Evolutionary conservation across 1,284 basidiomycete species (phyloP).

Genomic region (Trametes sp.): DNA sequence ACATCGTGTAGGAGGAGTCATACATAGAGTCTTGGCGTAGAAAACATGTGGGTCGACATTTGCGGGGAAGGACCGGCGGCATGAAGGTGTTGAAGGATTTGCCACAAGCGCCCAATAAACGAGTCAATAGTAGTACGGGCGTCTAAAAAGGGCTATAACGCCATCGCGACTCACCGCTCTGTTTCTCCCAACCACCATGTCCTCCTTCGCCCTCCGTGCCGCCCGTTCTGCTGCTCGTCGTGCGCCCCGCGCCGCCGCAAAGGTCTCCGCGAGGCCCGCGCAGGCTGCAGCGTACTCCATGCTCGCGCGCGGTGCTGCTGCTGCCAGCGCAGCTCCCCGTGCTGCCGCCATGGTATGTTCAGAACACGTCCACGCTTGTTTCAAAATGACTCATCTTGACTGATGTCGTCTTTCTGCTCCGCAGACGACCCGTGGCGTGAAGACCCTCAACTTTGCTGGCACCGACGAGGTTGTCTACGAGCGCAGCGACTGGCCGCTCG

Average conservation of each 20-base stretch:
- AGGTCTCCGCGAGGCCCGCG: constrained; percentile 51
- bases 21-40: neutral
- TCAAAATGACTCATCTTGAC: constrained; percentile 8
- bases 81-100: constrained; percentile 11
- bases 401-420: neutral
- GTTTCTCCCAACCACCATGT: constrained; percentile 53
- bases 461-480: constrained; percentile 97
- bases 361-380: neutral
- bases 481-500: constrained; percentile 97
- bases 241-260: constrained; percentile 56
- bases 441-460: constrained; percentile 98
- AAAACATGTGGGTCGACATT: neutral
- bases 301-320: constrained; percentile 61
- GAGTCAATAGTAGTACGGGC: constrained; percentile 24
- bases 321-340: constrained; percentile 43
- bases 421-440: constrained; percentile 74
- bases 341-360: constrained; percentile 54
- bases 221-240: constrained; percentile 69
- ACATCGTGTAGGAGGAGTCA: too few relatives aligned
- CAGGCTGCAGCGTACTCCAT: constrained; percentile 78
- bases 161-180: constrained; percentile 23
- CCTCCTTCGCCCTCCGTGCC: constrained; percentile 66
- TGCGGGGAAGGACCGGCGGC: constrained; percentile 1
- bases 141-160: constrained; percentile 27
- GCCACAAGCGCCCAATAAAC: constrained; percentile 21